Evolutionary conservation across 208 protist genomes (phyloP).

Genomic region (Endotrypanum monterogeii): DNA sequence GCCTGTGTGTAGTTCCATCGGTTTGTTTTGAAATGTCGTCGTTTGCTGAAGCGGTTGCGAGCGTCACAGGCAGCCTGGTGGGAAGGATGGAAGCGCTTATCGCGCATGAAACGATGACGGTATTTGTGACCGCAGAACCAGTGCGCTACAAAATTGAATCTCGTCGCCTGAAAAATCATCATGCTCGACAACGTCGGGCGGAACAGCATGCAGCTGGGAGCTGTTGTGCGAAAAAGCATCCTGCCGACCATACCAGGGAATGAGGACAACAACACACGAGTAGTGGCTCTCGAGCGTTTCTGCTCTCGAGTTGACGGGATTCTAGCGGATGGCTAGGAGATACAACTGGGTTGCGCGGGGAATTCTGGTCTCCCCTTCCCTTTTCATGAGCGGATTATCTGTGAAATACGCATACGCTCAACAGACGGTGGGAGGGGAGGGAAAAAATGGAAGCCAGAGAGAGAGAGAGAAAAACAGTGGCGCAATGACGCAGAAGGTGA

Average conservation of each 20-base stretch:
- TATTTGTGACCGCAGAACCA: conserved; percentile 90
- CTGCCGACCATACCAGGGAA: not conserved
- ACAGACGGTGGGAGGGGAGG: not conserved
- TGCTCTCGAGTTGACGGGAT: not conserved
- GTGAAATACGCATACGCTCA: not conserved
- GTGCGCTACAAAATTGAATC: conserved; percentile 66
- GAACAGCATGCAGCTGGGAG: conserved; percentile 32
- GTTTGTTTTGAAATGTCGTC: conserved; percentile 89
- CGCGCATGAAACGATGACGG: conserved; percentile 86
- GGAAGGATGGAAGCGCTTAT: conserved; percentile 89
- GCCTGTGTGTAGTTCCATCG: conserved; percentile 92
- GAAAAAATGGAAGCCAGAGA: not conserved
- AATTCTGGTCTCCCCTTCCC: not conserved
- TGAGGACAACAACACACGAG: not conserved
- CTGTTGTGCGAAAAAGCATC: conserved; percentile 28
- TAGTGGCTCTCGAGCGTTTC: not conserved
- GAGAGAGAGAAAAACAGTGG: not conserved
- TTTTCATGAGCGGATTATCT: not conserved
- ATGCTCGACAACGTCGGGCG: conserved; percentile 26
- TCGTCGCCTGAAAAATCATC: conserved; percentile 59
- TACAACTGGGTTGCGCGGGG: not conserved
- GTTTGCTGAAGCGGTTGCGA: conserved; percentile 84
- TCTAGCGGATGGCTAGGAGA: not conserved
- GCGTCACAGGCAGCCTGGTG: conserved; percentile 68
- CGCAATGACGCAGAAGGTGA: too few relatives aligned